Base-by-base conservation (phyloP, 2,329 filamentous ascomycete species). In the Eurotiales sp. region DNA sequence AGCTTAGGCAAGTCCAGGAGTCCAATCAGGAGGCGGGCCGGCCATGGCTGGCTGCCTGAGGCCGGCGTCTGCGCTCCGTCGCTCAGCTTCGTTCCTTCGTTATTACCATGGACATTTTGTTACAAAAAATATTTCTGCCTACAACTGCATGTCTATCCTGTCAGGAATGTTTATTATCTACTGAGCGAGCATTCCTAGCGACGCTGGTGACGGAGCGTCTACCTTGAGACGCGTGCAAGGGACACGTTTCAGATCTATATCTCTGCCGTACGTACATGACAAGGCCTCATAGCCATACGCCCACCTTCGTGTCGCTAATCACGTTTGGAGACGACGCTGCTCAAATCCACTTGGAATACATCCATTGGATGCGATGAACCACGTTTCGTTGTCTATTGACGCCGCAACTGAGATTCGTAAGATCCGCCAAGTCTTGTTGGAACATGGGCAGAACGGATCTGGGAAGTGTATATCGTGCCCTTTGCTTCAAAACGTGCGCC, bases 351-450 rank as follows among this genome's bases (percentile, higher is more conserved):
- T 85, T 85, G 2, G 82, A 82, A 74, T 96, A 97, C 3, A 87
- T 87, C 92, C 93, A 97, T 56, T 88, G 80, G 59, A 97, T 90
- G 54, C 93, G 80, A 60, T 91, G 83, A 49, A 96, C 73, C 39
- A 92, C 87, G 65, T 83, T 85, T 54, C 85, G 78, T 74, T 97
- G 92, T 59, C 84, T 80, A 61, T 85, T 81, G 46, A 95, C 80
- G 2, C 90, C 89, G 59, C 84, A 86, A 43, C 82, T 74, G 57
- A 92, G 84, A 64, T 96, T 90, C 17, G 89, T 83, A 44, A 99
- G 75, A 62, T 96, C 91, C 54, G 87, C 83, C 29, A 96, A 75
- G 65, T 99, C 93, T 67, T 95, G 88, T 51, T 90, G 71, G 62
- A 99, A 96, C 61, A 96, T 91, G 60, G 85, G 83, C 63, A 86